Base-by-base conservation (phyloP, 345 rosid species). In the Conringia planisiliqua region DNA sequence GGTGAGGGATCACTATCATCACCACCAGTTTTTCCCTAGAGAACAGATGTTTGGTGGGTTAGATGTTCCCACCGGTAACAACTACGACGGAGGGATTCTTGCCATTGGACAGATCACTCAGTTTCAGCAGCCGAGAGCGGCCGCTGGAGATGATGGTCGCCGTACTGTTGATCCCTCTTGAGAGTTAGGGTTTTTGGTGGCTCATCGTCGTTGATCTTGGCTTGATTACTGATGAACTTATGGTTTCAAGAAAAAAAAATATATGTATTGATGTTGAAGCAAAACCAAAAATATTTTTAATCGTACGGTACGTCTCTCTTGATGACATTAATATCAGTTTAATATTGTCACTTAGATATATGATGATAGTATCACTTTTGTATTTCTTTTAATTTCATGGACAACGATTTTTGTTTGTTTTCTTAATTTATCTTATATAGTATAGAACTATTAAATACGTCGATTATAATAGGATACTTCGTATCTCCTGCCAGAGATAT, bases 141-240 rank as follows among this genome's bases (percentile, higher is more conserved):
- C 96, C 2, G 85, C 86, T 1, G 89, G 86, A 32, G 97, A 92
- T 7, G 94, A 90, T 51, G 87, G 89, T 70, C 88, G 97, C 68
- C 87, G 93, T 55, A 84, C 89, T 77, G 88, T 93, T 72, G 90
- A 89, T 63, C 96, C 93, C 9, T 93, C 98, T 77, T 90, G 83
- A 80, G 82, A 66, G 62, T 80, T 79, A 73, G 74, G 83, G 75
- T 42, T 76, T 70, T 66, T 62, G 69, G 43, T 58, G 51, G 66
- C 50, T 39, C 62, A 47, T 66, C 67, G 8, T 74, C 59, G 20
- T 74, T 29, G 48, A 57, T 74, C 35, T 39, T 51, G 70, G n/a
- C 46, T 57, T 59, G 62, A 16, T 75, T 32, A 36, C 29, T 65
- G 47, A 32, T 68, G 62, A 35, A 10, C 38, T 50, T 51, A 62